A percentile compares a stretch with the other conserved stretches of the same genome.
Evolutionary conservation across 495 filamentous ascomycete species (phyloP).

Genomic region (Bombardia bombarda): DNA sequence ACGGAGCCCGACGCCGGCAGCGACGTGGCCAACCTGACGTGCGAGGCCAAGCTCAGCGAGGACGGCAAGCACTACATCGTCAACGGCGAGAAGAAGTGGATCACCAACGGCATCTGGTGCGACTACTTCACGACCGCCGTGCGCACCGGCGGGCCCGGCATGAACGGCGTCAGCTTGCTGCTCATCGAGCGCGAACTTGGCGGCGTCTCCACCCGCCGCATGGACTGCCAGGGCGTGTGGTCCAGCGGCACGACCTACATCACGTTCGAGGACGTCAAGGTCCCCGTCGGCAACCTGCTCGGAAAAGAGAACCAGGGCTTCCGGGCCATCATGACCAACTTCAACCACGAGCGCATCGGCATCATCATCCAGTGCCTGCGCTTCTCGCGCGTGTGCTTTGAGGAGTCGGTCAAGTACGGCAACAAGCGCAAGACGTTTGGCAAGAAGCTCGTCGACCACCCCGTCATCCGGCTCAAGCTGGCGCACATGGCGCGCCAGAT

Average conservation of each 20-base stretch:
- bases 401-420: constrained; percentile 91
- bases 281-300: constrained; percentile 94
- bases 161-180: constrained; percentile 84
- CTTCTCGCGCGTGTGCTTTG: constrained; percentile 94
- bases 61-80: constrained; percentile 99
- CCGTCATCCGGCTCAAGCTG: constrained; percentile 95
- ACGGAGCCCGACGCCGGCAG: constrained; percentile 50
- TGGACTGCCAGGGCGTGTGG: constrained; percentile 99
- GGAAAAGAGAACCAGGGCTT: constrained; percentile 99
- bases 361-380: constrained; percentile 97
- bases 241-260: constrained; percentile 91
- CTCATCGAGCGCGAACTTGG: constrained; percentile 70
- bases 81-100: constrained; percentile 99
- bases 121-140: constrained; percentile 98
- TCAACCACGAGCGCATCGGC: constrained; percentile 98
- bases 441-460: constrained; percentile 92
- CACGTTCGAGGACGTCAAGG: constrained; percentile 97
- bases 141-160: constrained; percentile 75
- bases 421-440: constrained; percentile 94
- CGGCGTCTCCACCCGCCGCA: constrained; percentile 84
- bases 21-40: constrained; percentile 91
- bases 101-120: constrained; percentile 92
- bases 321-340: constrained; percentile 97
- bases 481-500: constrained; percentile 98
- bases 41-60: constrained; percentile 84